phyloP scores from a whole-genome alignment of 139 green algal genomes.

The Chlamydomonas sphaeroides region DNA sequence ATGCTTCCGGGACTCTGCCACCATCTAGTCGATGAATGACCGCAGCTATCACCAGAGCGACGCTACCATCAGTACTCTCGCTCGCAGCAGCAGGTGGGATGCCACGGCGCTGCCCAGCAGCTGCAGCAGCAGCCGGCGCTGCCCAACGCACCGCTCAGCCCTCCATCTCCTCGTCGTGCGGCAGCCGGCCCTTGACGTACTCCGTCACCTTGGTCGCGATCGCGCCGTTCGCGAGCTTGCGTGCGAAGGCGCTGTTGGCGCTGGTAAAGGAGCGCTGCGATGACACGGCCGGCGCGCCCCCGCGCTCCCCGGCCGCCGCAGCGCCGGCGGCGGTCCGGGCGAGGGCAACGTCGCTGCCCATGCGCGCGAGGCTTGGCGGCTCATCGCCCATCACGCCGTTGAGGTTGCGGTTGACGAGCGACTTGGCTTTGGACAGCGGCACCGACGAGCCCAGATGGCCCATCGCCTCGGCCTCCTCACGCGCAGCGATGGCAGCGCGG shows the following conservation, averaged over 20 bases:
- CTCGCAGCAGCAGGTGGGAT: too few relatives aligned
- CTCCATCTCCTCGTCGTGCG: constrained; percentile 10
- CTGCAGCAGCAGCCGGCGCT: too few relatives aligned
- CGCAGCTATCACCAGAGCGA: too few relatives aligned
- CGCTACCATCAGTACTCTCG: too few relatives aligned
- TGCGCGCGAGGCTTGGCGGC: background rate
- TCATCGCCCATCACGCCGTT: constrained; percentile 8
- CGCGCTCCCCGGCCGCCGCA: background rate
- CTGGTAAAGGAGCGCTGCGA: constrained; percentile 43
- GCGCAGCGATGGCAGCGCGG: constrained; percentile 12
- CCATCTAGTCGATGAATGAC: too few relatives aligned
- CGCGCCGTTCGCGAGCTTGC: constrained; percentile 42
- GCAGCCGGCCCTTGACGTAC: constrained; percentile 25
- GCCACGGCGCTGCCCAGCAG: too few relatives aligned
- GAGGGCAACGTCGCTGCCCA: constrained; percentile 12
- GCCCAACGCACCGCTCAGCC: background rate
- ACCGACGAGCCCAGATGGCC: too few relatives aligned
- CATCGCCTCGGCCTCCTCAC: constrained; percentile 10
- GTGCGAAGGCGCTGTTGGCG: constrained; percentile 33
- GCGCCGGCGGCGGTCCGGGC: constrained; percentile 8
- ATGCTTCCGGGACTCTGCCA: too few relatives aligned
- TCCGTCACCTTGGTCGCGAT: constrained; percentile 38
- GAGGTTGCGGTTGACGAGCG: constrained; percentile 26
- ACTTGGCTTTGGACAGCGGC: constrained; percentile 16
- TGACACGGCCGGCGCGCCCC: background rate